Evolutionary conservation across 1,139 yeast genomes (phyloP).

Genomic region (Debaryomycetaceae sp.): DNA sequence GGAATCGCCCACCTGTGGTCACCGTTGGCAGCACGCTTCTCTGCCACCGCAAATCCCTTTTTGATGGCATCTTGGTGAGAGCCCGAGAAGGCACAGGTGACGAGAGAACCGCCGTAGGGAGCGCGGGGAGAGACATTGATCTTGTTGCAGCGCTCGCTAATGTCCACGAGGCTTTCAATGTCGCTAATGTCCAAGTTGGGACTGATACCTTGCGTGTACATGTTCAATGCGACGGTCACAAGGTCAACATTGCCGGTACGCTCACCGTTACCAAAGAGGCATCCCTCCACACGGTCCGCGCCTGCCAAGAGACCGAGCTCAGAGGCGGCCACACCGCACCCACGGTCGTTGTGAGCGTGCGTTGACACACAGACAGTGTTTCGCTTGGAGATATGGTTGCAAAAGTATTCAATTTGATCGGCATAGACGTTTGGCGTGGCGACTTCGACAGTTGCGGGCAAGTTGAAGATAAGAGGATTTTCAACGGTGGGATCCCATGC

Average conservation of each 20-base stretch:
- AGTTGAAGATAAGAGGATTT: slow-evolving; percentile 34
- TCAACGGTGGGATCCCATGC: slow-evolving; percentile 37
- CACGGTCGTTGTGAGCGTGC: slow-evolving; percentile 41
- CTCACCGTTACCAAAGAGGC: slow-evolving; percentile 41
- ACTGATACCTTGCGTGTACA: slow-evolving; percentile 36
- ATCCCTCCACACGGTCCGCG: slow-evolving; percentile 41
- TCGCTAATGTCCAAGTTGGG: slow-evolving; percentile 37
- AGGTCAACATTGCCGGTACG: slow-evolving; percentile 42
- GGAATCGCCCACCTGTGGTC: slow-evolving; percentile 31
- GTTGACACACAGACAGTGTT: slow-evolving; percentile 36
- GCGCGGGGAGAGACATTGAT: slow-evolving; percentile 38
- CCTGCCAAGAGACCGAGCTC: slow-evolving; percentile 40
- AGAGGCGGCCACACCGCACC: slow-evolving; percentile 41
- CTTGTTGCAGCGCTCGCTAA: slow-evolving; percentile 37
- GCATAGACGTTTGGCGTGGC: slow-evolving; percentile 40
- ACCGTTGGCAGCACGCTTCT: slow-evolving; percentile 13
- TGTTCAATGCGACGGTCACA: slow-evolving; percentile 36
- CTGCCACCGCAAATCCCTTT: slow-evolving; percentile 30
- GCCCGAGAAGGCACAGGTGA: slow-evolving; percentile 40
- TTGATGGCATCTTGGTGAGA: slow-evolving; percentile 43
- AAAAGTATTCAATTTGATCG: slow-evolving; percentile 39
- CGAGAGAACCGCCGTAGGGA: slow-evolving; percentile 39
- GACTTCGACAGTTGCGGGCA: slow-evolving; percentile 41
- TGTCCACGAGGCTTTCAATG: slow-evolving; percentile 27
- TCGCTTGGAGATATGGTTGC: slow-evolving; percentile 29